Percentiles rank a stretch among this genome's conserved stretches.
phyloP scores from a whole-genome alignment of 1,284 basidiomycete genomes.

The Melampsora larici-populina region DNA sequence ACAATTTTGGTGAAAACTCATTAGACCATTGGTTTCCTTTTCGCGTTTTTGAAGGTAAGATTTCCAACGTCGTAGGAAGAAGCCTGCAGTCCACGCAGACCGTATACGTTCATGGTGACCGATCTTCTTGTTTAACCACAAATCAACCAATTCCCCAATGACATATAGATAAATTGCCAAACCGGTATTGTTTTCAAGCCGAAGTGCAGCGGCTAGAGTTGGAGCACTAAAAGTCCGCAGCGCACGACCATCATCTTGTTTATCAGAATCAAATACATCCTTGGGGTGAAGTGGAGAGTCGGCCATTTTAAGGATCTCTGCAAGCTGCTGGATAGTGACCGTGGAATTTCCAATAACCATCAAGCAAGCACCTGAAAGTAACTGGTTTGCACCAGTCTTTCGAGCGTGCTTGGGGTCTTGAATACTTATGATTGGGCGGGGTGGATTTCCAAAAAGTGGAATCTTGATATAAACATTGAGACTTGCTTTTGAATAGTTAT shows the following conservation, averaged over 20 bases:
- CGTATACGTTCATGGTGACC: too few relatives aligned
- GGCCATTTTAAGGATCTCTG: background rate
- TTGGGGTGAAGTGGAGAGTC: background rate
- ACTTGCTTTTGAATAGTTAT: background rate
- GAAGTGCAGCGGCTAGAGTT: background rate
- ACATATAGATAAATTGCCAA: background rate
- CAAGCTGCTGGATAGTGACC: slow-evolving; percentile 11
- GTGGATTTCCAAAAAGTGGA: too few relatives aligned
- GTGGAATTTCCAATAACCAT: slow-evolving; percentile 4
- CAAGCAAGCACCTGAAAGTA: slow-evolving; percentile 5
- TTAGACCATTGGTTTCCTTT: slow-evolving; percentile 3
- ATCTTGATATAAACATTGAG: slow-evolving; percentile 2
- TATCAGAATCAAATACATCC: slow-evolving; percentile 12
- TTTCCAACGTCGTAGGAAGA: too few relatives aligned
- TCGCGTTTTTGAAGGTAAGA: slow-evolving; percentile 11
- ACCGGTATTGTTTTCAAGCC: background rate
- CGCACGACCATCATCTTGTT: slow-evolving; percentile 2
- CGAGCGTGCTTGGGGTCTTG: too few relatives aligned
- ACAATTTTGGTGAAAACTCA: background rate
- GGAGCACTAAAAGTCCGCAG: background rate
- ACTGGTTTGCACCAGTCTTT: slow-evolving; percentile 14
- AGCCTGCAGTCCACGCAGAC: too few relatives aligned
- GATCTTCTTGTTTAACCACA: too few relatives aligned
- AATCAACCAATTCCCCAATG: too few relatives aligned
- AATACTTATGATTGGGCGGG: too few relatives aligned